These are phyloP conservation scores for Pilaira anomala DNA, from an alignment of 192 early-diverging fungal genomes.

Conservation along the genomic window DNA sequence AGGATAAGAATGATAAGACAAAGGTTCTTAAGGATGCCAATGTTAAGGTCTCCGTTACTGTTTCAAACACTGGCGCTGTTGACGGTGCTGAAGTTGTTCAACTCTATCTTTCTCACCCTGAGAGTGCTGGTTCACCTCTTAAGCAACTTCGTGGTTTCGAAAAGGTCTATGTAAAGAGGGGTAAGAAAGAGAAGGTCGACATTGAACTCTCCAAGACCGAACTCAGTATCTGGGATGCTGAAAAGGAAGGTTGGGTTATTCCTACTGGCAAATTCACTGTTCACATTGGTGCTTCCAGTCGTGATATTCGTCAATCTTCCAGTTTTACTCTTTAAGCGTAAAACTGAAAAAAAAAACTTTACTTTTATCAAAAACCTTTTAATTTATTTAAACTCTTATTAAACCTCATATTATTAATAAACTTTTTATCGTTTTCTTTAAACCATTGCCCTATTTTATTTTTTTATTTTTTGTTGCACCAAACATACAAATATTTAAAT, in stretches of 20 bases:
- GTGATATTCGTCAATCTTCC: constrained; percentile 41
- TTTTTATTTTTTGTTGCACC: background rate
- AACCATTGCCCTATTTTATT: background rate
- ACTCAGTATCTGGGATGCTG: constrained; percentile 46
- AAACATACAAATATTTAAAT: too few relatives aligned
- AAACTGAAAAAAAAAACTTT: too few relatives aligned
- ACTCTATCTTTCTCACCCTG: constrained; percentile 36
- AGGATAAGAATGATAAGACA: background rate
- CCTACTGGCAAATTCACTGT: constrained; percentile 48
- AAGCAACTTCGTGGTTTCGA: constrained; percentile 37
- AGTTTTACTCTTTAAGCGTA: background rate
- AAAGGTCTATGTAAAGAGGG: constrained; percentile 21
- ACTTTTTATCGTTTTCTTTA: too few relatives aligned
- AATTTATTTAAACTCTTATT: too few relatives aligned
- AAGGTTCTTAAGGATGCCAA: background rate
- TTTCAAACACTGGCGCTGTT: constrained; percentile 31
- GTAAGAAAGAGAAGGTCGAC: constrained; percentile 26
- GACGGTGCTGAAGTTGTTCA: constrained; percentile 38
- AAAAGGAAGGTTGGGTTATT: constrained; percentile 37
- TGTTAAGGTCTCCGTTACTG: constrained; percentile 18
- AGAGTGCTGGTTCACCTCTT: constrained; percentile 37
- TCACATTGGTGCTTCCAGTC: constrained; percentile 49
- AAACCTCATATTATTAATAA: too few relatives aligned
- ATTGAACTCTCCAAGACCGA: constrained; percentile 43
- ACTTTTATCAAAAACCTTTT: too few relatives aligned